A percentile compares a stretch with the other conserved stretches of the same genome.
Evolutionary conservation across 2,329 filamentous ascomycete species (phyloP).

Genomic region (Pseudomassariella vexata): DNA sequence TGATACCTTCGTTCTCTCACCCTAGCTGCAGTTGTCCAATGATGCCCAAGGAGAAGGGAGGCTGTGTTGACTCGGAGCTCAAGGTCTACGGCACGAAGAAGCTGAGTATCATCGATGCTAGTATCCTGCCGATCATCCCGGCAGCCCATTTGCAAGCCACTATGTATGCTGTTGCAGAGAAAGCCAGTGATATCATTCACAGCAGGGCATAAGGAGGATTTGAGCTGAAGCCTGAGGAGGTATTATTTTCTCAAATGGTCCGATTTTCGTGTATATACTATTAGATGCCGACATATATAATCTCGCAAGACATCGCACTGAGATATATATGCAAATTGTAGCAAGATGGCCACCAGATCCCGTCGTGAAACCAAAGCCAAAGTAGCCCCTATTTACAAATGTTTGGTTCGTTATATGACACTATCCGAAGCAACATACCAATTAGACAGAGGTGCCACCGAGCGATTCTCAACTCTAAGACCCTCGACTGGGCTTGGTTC

Average conservation of each 20-base stretch:
- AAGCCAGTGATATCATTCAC: conserved; percentile 23
- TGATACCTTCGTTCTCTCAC: conserved; percentile 18
- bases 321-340: too few relatives aligned
- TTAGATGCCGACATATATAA: conserved; percentile 2
- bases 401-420: too few relatives aligned
- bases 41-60: conserved; percentile 24
- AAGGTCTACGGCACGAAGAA: conserved; percentile 26
- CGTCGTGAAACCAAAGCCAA: too few relatives aligned
- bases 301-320: too few relatives aligned
- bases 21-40: conserved; percentile 24
- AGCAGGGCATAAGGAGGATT: not conserved
- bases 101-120: conserved; percentile 29
- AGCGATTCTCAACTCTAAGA: too few relatives aligned
- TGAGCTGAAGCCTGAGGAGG: not conserved
- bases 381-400: too few relatives aligned
- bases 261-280: not conserved
- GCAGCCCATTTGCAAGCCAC: conserved; percentile 24
- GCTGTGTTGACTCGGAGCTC: conserved; percentile 26
- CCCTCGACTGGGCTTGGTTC: too few relatives aligned
- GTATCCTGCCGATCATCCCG: conserved; percentile 26
- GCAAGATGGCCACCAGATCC: too few relatives aligned
- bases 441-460: too few relatives aligned
- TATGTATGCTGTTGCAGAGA: conserved; percentile 23
- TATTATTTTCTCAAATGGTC: not conserved
- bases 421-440: too few relatives aligned